Conservation (phyloP, 2,329 filamentous ascomycete genomes). For the Stenocarpella maydis region DNA sequence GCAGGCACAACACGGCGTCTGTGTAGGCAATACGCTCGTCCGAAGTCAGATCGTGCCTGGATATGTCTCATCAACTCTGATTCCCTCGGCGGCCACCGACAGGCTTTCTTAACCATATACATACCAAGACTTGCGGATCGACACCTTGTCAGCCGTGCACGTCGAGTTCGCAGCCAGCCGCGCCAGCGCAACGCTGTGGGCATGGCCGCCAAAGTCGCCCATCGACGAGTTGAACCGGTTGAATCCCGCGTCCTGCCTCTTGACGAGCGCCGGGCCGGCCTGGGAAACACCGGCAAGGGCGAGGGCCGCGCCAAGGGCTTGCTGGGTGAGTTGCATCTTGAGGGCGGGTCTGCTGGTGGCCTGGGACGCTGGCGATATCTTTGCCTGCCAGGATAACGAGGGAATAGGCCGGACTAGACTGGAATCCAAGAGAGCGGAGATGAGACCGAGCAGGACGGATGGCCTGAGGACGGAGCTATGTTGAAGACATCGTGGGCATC, state of each 20-base stretch:
- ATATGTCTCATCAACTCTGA: slow-evolving; percentile 3
- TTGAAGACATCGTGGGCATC: neutral
- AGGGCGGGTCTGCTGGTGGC: neutral
- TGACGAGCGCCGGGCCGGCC: slow-evolving; percentile 6
- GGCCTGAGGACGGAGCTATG: neutral
- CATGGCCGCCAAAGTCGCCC: slow-evolving; percentile 3
- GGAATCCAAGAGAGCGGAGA: neutral
- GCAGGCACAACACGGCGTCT: slow-evolving; percentile 42
- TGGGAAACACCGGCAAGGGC: neutral
- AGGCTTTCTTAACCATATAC: neutral
- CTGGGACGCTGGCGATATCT: neutral
- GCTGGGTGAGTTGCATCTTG: slow-evolving; percentile 11
- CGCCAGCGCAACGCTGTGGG: slow-evolving; percentile 11
- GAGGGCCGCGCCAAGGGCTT: slow-evolving; percentile 8
- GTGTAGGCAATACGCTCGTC: slow-evolving; percentile 42
- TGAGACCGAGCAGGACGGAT: neutral
- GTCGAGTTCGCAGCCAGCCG: slow-evolving; percentile 16
- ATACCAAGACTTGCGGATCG: slow-evolving; percentile 27
- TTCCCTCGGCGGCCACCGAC: neutral
- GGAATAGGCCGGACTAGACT: slow-evolving; percentile 1
- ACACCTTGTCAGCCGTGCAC: slow-evolving; percentile 23
- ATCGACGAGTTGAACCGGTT: slow-evolving; percentile 10
- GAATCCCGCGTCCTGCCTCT: slow-evolving; percentile 8
- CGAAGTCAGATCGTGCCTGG: slow-evolving; percentile 44
- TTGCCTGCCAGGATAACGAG: neutral